These are phyloP conservation scores for Ceratocystis huliohia DNA, from an alignment of 2,329 filamentous ascomycete species.

Conservation along the genomic window DNA sequence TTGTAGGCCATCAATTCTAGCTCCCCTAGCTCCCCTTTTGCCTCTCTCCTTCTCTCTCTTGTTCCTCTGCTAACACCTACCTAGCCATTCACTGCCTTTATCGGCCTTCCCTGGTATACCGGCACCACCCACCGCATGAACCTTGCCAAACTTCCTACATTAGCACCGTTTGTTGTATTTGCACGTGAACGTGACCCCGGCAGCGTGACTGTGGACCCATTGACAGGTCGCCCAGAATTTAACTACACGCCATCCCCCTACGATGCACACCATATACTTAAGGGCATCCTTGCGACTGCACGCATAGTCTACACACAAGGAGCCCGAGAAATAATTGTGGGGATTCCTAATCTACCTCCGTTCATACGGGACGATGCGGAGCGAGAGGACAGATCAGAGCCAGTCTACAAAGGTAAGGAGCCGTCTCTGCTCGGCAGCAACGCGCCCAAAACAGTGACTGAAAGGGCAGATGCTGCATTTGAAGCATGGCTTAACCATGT, in stretches of 20 bases:
- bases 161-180: slow-evolving; percentile 50
- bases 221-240: slow-evolving; percentile 50
- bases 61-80: background rate
- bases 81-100: background rate
- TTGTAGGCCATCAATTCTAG: slow-evolving; percentile 32
- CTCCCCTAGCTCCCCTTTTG: slow-evolving; percentile 21
- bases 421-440: background rate
- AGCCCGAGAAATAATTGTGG: slow-evolving; percentile 64
- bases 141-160: slow-evolving; percentile 19
- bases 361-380: slow-evolving; percentile 37
- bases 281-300: slow-evolving; percentile 57
- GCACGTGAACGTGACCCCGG: slow-evolving; percentile 57
- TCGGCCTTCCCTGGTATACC: background rate
- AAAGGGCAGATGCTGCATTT: slow-evolving; percentile 48
- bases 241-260: slow-evolving; percentile 58
- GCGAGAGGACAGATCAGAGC: slow-evolving; percentile 14
- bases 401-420: slow-evolving; percentile 14
- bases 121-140: slow-evolving; percentile 16
- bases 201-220: slow-evolving; percentile 63
- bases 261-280: slow-evolving; percentile 58
- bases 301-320: slow-evolving; percentile 69
- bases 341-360: slow-evolving; percentile 47
- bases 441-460: slow-evolving; percentile 24
- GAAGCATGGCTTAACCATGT: slow-evolving; percentile 45
- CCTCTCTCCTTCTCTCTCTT: slow-evolving; percentile 7